Conservation (phyloP, 2,329 filamentous ascomycete species). For the Helotiales sp. region DNA sequence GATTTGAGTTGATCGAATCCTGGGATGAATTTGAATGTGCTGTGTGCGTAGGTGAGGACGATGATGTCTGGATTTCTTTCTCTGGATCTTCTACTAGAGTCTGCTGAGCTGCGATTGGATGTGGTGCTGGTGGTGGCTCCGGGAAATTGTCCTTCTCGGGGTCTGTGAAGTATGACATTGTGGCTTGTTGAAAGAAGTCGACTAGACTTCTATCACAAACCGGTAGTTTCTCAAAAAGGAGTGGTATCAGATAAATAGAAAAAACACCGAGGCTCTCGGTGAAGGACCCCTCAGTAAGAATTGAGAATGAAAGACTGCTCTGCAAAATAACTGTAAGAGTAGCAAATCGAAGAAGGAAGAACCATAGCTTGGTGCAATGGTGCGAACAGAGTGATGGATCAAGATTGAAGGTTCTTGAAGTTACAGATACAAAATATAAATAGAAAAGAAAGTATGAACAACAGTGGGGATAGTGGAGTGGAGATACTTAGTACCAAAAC, state of each 20-base stretch:
- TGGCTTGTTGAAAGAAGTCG: background rate
- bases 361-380: background rate
- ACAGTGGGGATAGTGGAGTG: slow-evolving; percentile 12
- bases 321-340: background rate
- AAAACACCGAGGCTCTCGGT: slow-evolving; percentile 14
- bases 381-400: background rate
- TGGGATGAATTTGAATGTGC: slow-evolving; percentile 31
- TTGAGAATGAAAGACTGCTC: slow-evolving; percentile 3
- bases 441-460: slow-evolving; percentile 4
- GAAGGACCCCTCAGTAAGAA: background rate
- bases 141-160: slow-evolving; percentile 29
- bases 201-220: background rate
- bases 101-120: background rate
- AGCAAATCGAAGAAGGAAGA: background rate
- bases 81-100: slow-evolving; percentile 22
- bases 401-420: background rate
- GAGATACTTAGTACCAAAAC: background rate
- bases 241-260: background rate
- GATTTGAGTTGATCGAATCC: slow-evolving; percentile 36
- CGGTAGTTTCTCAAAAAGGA: background rate
- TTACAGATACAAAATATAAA: background rate
- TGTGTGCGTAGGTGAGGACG: slow-evolving; percentile 25
- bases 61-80: slow-evolving; percentile 27
- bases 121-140: slow-evolving; percentile 8
- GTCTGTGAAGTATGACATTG: slow-evolving; percentile 28